Evolutionary conservation across 495 filamentous ascomycete species (phyloP).

Genomic region (Polyplosphaeria fusca): DNA sequence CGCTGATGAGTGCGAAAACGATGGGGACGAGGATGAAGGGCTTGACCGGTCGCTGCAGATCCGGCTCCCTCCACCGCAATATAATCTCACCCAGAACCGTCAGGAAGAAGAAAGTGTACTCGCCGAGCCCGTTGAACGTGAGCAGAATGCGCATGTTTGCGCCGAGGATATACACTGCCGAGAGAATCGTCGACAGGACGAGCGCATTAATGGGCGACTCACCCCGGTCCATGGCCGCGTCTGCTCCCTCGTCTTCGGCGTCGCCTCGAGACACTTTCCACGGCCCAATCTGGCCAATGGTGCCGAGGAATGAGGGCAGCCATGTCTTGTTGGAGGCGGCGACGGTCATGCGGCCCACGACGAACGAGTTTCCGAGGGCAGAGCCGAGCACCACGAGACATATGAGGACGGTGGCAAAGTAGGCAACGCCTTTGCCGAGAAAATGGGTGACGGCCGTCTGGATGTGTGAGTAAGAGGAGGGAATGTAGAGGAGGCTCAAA

Average conservation of each 20-base stretch:
- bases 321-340: conserved; percentile 53
- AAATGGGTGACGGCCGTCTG: conserved; percentile 54
- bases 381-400: conserved; percentile 54
- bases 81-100: conserved; percentile 53
- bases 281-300: conserved; percentile 40
- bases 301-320: conserved; percentile 48
- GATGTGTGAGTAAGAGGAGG: not conserved
- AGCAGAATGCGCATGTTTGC: conserved; percentile 56
- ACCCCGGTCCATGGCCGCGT: conserved; percentile 14
- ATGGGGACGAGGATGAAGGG: conserved; percentile 47
- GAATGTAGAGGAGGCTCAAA: not conserved
- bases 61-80: conserved; percentile 50
- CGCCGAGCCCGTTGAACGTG: conserved; percentile 56
- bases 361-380: conserved; percentile 55
- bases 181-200: conserved; percentile 47
- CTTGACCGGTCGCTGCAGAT: conserved; percentile 48
- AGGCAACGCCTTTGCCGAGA: conserved; percentile 48
- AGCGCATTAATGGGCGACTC: conserved; percentile 48
- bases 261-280: conserved; percentile 8
- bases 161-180: conserved; percentile 53
- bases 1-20: conserved; percentile 51
- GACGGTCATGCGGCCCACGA: conserved; percentile 55
- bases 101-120: conserved; percentile 59
- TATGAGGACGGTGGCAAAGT: conserved; percentile 49
- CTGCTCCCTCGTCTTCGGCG: conserved; percentile 4